phyloP scores from a whole-genome alignment of 176 grass and related monocot genomes.

The Pontederia crassipes region DNA sequence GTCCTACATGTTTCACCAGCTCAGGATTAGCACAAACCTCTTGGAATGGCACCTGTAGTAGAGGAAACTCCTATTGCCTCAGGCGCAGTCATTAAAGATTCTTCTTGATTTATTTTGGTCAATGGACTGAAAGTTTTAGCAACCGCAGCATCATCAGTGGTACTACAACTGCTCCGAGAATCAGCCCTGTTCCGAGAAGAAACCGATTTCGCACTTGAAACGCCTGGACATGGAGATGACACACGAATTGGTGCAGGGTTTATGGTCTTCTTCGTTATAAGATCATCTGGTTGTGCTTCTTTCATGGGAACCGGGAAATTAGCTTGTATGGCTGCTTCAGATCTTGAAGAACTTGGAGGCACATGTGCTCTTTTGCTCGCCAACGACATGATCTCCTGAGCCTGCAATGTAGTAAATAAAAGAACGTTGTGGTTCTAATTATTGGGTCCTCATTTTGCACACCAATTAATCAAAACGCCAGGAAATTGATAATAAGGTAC shows the following conservation, averaged over 20 bases:
- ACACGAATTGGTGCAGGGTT: conserved; percentile 1
- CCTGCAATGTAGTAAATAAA: conserved; percentile 8
- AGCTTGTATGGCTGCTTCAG: background rate
- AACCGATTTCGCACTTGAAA: background rate
- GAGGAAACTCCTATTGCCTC: too few species aligned
- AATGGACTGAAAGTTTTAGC: too few species aligned
- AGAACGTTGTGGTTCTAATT: background rate
- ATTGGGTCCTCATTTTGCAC: conserved; percentile 1
- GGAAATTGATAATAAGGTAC: conserved; percentile 20
- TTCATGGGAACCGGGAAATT: conserved; percentile 4
- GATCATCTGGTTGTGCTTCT: conserved; percentile 2
- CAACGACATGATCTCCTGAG: conserved; percentile 20
- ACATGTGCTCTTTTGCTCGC: conserved; percentile 18
- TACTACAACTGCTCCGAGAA: background rate
- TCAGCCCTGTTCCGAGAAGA: background rate
- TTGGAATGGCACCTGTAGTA: too few species aligned
- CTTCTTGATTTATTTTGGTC: too few species aligned
- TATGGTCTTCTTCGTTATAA: conserved; percentile 2
- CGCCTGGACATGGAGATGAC: conserved; percentile 1
- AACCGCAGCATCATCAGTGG: too few species aligned
- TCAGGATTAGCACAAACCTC: too few species aligned
- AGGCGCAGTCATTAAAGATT: too few species aligned
- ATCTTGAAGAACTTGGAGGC: conserved; percentile 1
- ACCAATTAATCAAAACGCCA: conserved; percentile 7
- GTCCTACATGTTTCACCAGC: too few species aligned